phyloP scores from a whole-genome alignment of 331 rosid genomes.

The Pyracantha coccinea region DNA sequence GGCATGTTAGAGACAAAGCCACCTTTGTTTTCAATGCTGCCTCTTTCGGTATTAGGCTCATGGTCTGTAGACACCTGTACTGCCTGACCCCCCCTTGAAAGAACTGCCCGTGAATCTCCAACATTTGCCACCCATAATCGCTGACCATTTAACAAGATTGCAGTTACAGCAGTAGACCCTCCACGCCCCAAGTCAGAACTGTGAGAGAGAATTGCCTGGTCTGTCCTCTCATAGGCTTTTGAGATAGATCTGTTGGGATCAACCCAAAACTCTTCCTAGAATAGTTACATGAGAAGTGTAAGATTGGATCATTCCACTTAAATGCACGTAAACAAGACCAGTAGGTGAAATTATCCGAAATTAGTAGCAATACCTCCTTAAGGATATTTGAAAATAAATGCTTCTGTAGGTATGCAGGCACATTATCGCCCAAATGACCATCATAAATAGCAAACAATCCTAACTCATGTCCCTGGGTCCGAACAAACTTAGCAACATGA shows the following conservation, averaged over 20 bases:
- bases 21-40: constrained; percentile 81
- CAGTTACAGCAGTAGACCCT: constrained; percentile 94
- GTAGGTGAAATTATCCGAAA: neutral
- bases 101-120: constrained; percentile 93
- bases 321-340: constrained; percentile 5
- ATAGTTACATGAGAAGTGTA: constrained; percentile 15
- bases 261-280: constrained; percentile 79
- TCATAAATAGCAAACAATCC: constrained; percentile 93
- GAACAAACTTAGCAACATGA: constrained; percentile 85
- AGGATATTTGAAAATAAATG: constrained; percentile 74
- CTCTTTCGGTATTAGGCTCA: constrained; percentile 74
- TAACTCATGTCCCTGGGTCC: constrained; percentile 55
- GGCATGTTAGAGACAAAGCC: constrained; percentile 98
- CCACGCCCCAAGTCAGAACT: constrained; percentile 93
- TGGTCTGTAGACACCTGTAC: constrained; percentile 77
- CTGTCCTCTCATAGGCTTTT: constrained; percentile 85
- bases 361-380: constrained; percentile 52
- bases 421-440: constrained; percentile 83
- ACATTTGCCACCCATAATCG: constrained; percentile 75
- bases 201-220: constrained; percentile 77
- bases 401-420: constrained; percentile 87
- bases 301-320: constrained; percentile 1
- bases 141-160: constrained; percentile 61
- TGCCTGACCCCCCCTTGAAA: constrained; percentile 73
- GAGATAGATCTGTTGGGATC: constrained; percentile 66